Percentiles rank a stretch among this genome's conserved stretches.
These are phyloP conservation scores for Diaporthe aspalathi DNA, from an alignment of 2,329 filamentous ascomycete species.

Conservation along the genomic window DNA sequence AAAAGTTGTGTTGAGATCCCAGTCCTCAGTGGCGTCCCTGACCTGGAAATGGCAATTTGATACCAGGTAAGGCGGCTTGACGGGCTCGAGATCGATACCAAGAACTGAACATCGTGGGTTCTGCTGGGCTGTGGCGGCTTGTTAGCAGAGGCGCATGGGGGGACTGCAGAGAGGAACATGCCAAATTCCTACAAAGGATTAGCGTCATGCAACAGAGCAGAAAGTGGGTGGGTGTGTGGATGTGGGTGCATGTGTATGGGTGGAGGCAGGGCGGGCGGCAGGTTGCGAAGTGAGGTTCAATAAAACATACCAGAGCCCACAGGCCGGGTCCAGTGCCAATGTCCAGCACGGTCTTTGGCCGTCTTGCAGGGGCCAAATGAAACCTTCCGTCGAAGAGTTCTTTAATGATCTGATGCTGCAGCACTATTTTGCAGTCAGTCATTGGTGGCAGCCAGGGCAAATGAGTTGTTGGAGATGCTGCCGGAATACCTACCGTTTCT, in stretches of 20 bases:
- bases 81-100: constrained; percentile 48
- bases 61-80: constrained; percentile 43
- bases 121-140: constrained; percentile 40
- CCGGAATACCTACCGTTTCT: constrained; percentile 44
- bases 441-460: background rate
- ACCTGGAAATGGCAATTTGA: constrained; percentile 47
- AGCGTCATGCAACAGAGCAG: constrained; percentile 29
- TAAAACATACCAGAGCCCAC: constrained; percentile 46
- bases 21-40: constrained; percentile 46
- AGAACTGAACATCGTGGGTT: constrained; percentile 46
- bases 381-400: constrained; percentile 46
- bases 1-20: constrained; percentile 45
- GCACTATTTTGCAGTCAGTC: constrained; percentile 36
- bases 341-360: constrained; percentile 45
- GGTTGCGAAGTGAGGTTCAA: background rate
- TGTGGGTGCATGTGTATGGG: too few relatives aligned
- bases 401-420: constrained; percentile 47
- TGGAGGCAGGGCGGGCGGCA: constrained; percentile 11
- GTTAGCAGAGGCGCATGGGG: background rate
- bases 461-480: background rate
- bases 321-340: constrained; percentile 47
- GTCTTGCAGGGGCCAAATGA: constrained; percentile 45
- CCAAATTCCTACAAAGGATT: constrained; percentile 42
- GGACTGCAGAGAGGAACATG: constrained; percentile 34
- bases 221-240: background rate